phyloP scores from a whole-genome alignment of 2,329 filamentous ascomycete species.

The Aplosporella prunicola region DNA sequence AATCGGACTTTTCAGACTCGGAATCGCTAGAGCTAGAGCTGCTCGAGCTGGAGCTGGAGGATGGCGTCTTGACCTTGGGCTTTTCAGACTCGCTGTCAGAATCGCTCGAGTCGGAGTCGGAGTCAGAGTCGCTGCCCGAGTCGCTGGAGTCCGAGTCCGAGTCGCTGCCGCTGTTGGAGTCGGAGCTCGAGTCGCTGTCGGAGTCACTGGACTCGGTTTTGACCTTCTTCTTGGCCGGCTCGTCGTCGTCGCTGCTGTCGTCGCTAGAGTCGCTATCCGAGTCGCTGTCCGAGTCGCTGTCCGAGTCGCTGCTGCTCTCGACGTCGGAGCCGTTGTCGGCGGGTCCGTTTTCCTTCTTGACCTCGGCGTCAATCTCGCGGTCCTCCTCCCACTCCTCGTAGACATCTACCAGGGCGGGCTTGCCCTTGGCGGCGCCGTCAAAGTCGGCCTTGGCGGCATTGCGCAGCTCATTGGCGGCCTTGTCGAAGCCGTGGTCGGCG shows the following conservation, averaged over 20 bases:
- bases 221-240: conserved; percentile 15
- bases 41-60: conserved; percentile 6
- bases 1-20: no score
- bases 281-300: conserved; percentile 12
- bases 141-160: conserved; percentile 6
- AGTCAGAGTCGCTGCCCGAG: conserved; percentile 11
- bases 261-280: conserved; percentile 13
- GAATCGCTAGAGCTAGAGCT: neutral
- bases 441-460: conserved; percentile 8
- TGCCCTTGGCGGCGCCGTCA: conserved; percentile 12
- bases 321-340: neutral
- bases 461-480: conserved; percentile 22
- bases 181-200: conserved; percentile 13
- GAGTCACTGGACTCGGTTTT: conserved; percentile 18
- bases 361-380: conserved; percentile 6
- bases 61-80: conserved; percentile 1
- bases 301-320: conserved; percentile 12
- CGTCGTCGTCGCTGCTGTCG: conserved; percentile 21
- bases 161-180: neutral
- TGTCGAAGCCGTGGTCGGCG: conserved; percentile 23
- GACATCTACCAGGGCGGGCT: conserved; percentile 18
- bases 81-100: conserved; percentile 9
- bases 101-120: conserved; percentile 5
- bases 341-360: conserved; percentile 2
- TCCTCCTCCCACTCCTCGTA: conserved; percentile 21